Evolutionary conservation across 352 stramenopile genomes (phyloP).

Genomic region (Peronospora tabacina): DNA sequence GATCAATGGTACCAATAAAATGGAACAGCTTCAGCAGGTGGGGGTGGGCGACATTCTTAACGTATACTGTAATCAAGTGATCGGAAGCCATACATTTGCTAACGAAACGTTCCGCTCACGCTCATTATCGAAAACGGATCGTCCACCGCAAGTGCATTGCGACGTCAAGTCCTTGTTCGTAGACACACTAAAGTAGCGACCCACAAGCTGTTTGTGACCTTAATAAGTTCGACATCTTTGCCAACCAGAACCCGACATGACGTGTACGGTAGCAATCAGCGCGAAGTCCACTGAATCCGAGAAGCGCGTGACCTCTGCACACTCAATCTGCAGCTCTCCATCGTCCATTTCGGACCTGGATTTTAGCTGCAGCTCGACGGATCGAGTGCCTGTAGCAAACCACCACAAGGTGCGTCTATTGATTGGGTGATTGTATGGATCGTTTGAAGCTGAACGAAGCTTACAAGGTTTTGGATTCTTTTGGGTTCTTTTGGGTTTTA

Average conservation of each 20-base stretch:
- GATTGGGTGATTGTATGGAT: conserved; percentile 3
- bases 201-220: conserved; percentile 20
- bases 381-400: conserved; percentile 7
- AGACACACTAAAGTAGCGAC: neutral
- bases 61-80: conserved; percentile 10
- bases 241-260: conserved; percentile 13
- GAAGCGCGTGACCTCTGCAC: conserved; percentile 30
- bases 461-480: neutral
- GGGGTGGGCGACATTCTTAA: conserved; percentile 7
- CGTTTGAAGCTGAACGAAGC: neutral
- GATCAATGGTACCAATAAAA: neutral
- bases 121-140: conserved; percentile 24
- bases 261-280: conserved; percentile 11
- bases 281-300: conserved; percentile 16
- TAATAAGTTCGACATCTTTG: conserved; percentile 6
- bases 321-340: conserved; percentile 41
- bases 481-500: conserved; percentile 3
- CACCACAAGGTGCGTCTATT: conserved; percentile 32
- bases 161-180: neutral
- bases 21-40: neutral
- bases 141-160: neutral
- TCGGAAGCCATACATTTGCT: neutral
- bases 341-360: conserved; percentile 63
- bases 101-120: conserved; percentile 3
- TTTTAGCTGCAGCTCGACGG: conserved; percentile 13